Evolutionary conservation across 164 flowering plant genomes (phyloP).

Genomic region (Piper betle): DNA sequence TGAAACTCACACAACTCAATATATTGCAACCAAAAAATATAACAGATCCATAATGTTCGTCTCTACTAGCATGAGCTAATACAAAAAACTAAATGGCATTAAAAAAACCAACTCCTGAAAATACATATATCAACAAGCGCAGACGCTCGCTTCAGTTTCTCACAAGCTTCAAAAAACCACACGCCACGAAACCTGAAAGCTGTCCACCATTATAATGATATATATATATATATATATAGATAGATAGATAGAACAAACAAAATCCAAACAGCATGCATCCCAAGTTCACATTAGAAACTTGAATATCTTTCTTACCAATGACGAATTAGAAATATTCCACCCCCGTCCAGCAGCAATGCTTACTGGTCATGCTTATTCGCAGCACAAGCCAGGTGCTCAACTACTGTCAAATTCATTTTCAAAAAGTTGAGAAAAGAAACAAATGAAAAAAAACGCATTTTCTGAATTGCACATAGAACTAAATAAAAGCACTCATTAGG

Average conservation of each 20-base stretch:
- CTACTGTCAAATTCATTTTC: constrained; percentile 20
- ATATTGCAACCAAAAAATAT: too few relatives aligned
- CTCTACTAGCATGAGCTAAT: too few relatives aligned
- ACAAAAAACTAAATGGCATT: too few relatives aligned
- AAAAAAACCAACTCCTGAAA: too few relatives aligned
- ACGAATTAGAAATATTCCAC: constrained; percentile 39
- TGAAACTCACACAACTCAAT: too few relatives aligned
- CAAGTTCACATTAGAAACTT: neutral
- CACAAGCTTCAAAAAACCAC: constrained; percentile 40
- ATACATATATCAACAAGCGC: too few relatives aligned
- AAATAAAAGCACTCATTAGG: too few relatives aligned
- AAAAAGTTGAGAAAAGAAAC: neutral
- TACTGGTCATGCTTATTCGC: constrained; percentile 20
- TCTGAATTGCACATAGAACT: neutral
- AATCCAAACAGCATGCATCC: neutral
- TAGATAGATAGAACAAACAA: neutral
- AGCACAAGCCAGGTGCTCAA: constrained; percentile 51
- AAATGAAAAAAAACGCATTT: neutral
- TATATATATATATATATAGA: too few relatives aligned
- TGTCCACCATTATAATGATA: neutral
- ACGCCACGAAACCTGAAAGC: constrained; percentile 33
- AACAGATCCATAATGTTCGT: too few relatives aligned
- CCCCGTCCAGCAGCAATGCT: constrained; percentile 47
- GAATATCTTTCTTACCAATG: constrained; percentile 28
- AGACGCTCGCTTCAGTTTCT: constrained; percentile 26